phyloP scores from a whole-genome alignment of 495 filamentous ascomycete genomes.

The Neurospora terricola region DNA sequence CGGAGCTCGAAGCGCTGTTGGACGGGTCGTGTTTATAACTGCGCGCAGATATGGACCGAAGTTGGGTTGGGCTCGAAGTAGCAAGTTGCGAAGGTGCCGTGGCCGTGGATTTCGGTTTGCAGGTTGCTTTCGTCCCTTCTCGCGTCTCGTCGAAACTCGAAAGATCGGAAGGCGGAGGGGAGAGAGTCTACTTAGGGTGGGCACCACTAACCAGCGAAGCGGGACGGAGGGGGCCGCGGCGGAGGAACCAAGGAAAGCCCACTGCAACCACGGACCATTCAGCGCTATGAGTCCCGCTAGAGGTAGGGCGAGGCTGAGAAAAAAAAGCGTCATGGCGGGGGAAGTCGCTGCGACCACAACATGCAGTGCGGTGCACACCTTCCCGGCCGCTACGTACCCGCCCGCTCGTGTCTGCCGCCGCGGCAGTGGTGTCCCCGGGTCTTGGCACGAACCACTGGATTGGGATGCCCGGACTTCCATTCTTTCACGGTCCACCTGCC shows the following conservation, averaged over 20 bases:
- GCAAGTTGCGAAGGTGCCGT: neutral
- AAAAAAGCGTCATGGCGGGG: slow-evolving; percentile 7
- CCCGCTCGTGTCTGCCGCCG: neutral
- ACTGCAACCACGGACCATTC: neutral
- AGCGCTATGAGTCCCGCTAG: slow-evolving; percentile 8
- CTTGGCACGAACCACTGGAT: neutral
- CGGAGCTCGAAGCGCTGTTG: neutral
- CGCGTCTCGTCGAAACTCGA: neutral
- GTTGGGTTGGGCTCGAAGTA: neutral
- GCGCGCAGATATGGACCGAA: neutral
- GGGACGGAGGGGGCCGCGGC: neutral
- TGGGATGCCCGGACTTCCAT: neutral
- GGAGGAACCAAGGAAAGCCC: neutral
- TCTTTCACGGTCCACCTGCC: neutral
- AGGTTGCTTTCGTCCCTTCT: neutral
- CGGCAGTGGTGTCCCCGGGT: neutral
- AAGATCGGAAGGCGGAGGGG: neutral
- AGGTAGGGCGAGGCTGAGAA: neutral
- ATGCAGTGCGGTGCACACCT: neutral
- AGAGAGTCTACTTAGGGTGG: slow-evolving; percentile 1
- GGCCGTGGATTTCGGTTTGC: neutral
- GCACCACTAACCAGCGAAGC: neutral
- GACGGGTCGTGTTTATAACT: neutral
- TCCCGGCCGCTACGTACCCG: neutral
- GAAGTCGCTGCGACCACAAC: neutral